phyloP scores from a whole-genome alignment of 148 eudicot species.

The Heliamphora exappendiculata region DNA sequence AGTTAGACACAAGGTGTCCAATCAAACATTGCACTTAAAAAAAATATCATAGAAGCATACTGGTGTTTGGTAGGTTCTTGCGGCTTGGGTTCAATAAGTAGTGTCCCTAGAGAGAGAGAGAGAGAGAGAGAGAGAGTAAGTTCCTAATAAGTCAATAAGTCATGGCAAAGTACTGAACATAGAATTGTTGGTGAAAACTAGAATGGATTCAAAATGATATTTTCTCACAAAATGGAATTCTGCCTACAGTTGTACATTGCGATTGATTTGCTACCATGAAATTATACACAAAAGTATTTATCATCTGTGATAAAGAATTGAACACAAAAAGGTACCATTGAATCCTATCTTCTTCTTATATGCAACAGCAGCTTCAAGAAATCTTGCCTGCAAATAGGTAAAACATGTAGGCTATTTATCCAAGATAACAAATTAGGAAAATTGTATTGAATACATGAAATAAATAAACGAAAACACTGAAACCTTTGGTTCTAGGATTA shows the following conservation, averaged over 20 bases:
- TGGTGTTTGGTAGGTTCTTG: conserved; percentile 99
- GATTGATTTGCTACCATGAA: not conserved
- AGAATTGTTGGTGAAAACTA: not conserved
- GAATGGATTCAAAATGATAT: not conserved
- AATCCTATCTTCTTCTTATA: conserved; percentile 97
- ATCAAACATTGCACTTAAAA: not conserved
- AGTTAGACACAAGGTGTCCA: conserved; percentile 6
- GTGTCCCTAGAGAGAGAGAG: conserved; percentile 46
- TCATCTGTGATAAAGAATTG: not conserved
- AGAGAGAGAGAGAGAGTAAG: conserved; percentile 8
- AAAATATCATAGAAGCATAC: conserved; percentile 31
- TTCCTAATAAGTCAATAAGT: not conserved
- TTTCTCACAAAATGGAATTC: not conserved
- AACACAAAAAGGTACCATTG: conserved; percentile 47
- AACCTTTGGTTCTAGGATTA: not conserved
- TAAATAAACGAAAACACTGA: not conserved
- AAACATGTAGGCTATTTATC: not conserved
- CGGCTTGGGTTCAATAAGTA: conserved; percentile 95
- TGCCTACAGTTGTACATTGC: not conserved
- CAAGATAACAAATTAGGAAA: not conserved
- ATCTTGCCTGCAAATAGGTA: conserved; percentile 58
- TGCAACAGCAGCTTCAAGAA: conserved; percentile 74
- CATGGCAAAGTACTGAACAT: not conserved
- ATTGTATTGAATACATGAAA: not conserved
- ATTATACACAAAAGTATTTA: not conserved